These are phyloP conservation scores for Grosmannia serpens DNA, from an alignment of 2,329 filamentous ascomycete genomes.

Conservation along the genomic window DNA sequence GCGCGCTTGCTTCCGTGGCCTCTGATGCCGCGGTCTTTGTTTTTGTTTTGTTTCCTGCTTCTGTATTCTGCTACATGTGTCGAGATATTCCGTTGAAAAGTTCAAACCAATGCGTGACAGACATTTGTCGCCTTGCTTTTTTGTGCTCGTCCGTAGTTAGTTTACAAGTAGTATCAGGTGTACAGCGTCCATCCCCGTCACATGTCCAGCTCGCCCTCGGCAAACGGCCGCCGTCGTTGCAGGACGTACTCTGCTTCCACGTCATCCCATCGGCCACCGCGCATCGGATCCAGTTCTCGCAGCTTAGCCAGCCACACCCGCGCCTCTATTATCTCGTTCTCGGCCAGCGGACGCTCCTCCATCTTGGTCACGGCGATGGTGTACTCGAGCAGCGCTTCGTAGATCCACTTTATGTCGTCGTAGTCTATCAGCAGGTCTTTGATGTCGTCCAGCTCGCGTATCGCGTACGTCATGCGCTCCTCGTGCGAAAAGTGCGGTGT, in stretches of 20 bases:
- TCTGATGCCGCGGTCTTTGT: neutral
- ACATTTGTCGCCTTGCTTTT: neutral
- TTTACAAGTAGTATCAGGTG: neutral
- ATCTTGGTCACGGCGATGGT: slow-evolving; percentile 47
- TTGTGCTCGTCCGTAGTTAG: neutral
- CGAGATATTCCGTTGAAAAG: neutral
- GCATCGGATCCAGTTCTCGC: slow-evolving; percentile 59
- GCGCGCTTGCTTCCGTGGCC: neutral
- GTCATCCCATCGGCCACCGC: slow-evolving; percentile 66
- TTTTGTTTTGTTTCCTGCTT: neutral
- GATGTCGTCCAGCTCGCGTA: slow-evolving; percentile 62
- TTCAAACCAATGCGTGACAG: neutral
- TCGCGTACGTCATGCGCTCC: slow-evolving; percentile 55
- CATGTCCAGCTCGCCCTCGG: neutral
- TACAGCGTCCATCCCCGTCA: neutral
- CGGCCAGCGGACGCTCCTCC: slow-evolving; percentile 28
- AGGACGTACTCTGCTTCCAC: slow-evolving; percentile 33
- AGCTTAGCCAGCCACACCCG: slow-evolving; percentile 52
- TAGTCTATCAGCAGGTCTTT: slow-evolving; percentile 53
- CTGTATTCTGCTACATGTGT: neutral
- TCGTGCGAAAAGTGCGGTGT: slow-evolving; percentile 48
- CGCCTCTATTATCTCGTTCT: slow-evolving; percentile 33
- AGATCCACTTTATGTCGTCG: slow-evolving; percentile 63
- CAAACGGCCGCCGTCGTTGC: neutral
- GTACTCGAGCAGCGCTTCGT: slow-evolving; percentile 73